A percentile compares a stretch with the other conserved stretches of the same genome.
These are phyloP conservation scores for Sporothrix luriei DNA, from an alignment of 2,329 filamentous ascomycete species.

Conservation along the genomic window DNA sequence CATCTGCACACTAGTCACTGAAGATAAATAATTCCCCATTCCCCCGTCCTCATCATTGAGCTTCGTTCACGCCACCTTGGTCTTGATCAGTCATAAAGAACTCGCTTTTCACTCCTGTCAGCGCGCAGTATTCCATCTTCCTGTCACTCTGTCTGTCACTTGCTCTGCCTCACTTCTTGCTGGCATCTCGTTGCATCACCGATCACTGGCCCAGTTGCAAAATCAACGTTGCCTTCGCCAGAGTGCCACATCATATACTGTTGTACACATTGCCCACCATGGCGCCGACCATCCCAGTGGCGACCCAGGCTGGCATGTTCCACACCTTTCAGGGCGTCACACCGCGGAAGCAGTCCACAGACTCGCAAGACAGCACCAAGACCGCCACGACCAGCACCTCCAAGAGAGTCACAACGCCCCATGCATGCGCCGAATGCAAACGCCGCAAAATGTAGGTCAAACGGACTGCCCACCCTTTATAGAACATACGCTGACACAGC, in stretches of 20 bases:
- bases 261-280: constrained; percentile 38
- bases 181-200: constrained; percentile 40
- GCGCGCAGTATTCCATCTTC: not conserved
- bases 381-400: constrained; percentile 45
- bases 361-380: constrained; percentile 48
- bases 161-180: constrained; percentile 26
- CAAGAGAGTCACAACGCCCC: constrained; percentile 59
- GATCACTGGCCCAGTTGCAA: constrained; percentile 20
- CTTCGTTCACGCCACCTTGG: constrained; percentile 18
- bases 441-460: constrained; percentile 69
- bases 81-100: constrained; percentile 29
- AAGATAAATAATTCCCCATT: constrained; percentile 26
- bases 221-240: constrained; percentile 4
- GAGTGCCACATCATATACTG: constrained; percentile 18
- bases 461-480: not conserved
- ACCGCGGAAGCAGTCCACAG: constrained; percentile 52
- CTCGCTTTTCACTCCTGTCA: not conserved
- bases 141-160: not conserved
- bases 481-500: not conserved
- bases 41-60: not conserved
- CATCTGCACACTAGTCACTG: constrained; percentile 21
- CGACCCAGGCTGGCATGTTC: constrained; percentile 56
- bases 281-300: constrained; percentile 52
- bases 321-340: constrained; percentile 59
- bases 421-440: constrained; percentile 76